Evolutionary conservation across 208 protist genomes (phyloP), one percentile per base, ranked within the genome.

Genomic region (Balamuthia mandrillaris): DNA sequence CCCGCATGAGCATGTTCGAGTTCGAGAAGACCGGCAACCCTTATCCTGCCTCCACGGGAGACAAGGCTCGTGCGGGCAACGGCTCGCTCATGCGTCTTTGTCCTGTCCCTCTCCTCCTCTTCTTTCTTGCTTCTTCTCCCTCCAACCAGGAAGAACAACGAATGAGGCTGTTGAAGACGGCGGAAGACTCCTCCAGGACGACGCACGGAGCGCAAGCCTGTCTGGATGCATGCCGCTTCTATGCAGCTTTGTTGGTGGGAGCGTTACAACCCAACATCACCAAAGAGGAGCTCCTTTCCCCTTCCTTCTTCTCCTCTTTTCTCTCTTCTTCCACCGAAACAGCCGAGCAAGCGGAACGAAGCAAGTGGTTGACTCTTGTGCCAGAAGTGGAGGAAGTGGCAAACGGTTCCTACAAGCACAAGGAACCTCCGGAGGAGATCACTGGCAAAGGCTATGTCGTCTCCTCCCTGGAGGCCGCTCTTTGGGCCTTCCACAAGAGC

Each of bases 161-260:
- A n/a, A n/a, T n/a, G n/a, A n/a, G n/a, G 18, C 49, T 56, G 18
- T 56, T n/a, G n/a, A 56, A 1, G 42, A 52, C 21, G 49, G 70
- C 70, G 3, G 70, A 9, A 16, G 70, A 79, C 6, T 79, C 70
- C 5, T 79, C 70, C 16, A 39, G 70, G 29, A 79, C 70, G 14
- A 79, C 70, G 27, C 70, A 79, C 45, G 70, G 70, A 39, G 51
- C 70, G 12, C 5, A 16, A 14, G 29, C 42, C 9, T 35, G 70
- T 47, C 7, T 79, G 44, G 70, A 79, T n/a, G 42, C 70, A 1
- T 79, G 70, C 70, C 70, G 70, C 70, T 79, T 58, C 49, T 79
- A 79, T 47, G 70, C 70, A n/a, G 70, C 7, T 29, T 27, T 79
- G 12, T 39, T 79, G 16, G 18, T 79, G 70, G 70, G 51, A 54